phyloP scores from a whole-genome alignment of 768 basidiomycete species.

The Botryobasidium botryosum region DNA sequence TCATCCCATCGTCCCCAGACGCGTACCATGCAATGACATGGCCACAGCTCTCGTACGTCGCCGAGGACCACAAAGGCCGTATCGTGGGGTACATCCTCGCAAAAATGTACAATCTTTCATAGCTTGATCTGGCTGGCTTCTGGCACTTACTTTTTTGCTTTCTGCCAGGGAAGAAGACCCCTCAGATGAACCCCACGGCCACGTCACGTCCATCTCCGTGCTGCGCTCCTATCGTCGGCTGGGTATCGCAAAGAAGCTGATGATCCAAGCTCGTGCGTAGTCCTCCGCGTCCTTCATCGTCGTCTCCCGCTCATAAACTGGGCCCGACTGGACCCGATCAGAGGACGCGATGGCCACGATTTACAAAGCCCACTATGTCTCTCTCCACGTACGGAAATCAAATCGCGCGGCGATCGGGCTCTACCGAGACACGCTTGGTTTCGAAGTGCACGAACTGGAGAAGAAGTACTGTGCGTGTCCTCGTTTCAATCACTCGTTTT shows the following conservation, averaged over 20 bases:
- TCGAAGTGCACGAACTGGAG: constrained; percentile 71
- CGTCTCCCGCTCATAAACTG: background rate
- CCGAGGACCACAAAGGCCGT: constrained; percentile 27
- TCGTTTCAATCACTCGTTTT: background rate
- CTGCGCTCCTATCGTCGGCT: constrained; percentile 78
- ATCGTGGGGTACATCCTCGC: constrained; percentile 34
- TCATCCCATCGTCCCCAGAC: constrained; percentile 16
- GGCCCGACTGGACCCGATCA: constrained; percentile 19
- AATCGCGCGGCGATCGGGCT: constrained; percentile 81
- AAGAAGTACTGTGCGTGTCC: constrained; percentile 69
- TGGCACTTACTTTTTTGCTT: background rate
- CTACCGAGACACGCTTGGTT: constrained; percentile 81
- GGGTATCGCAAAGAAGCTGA: constrained; percentile 84
- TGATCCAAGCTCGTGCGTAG: constrained; percentile 75
- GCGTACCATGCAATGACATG: constrained; percentile 32
- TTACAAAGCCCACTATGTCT: constrained; percentile 73
- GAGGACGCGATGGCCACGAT: constrained; percentile 83
- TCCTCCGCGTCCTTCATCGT: constrained; percentile 9
- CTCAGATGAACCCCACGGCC: constrained; percentile 53
- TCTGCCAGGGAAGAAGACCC: constrained; percentile 33
- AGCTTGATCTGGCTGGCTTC: background rate
- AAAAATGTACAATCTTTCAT: constrained; percentile 24
- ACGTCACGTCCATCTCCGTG: constrained; percentile 94
- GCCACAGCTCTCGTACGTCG: constrained; percentile 32
- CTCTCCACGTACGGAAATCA: constrained; percentile 86